Evolutionary conservation across 805 yeast species (phyloP), one percentile per base, ranked within the genome.

Genomic region (Zygoascus bituminiphila): DNA sequence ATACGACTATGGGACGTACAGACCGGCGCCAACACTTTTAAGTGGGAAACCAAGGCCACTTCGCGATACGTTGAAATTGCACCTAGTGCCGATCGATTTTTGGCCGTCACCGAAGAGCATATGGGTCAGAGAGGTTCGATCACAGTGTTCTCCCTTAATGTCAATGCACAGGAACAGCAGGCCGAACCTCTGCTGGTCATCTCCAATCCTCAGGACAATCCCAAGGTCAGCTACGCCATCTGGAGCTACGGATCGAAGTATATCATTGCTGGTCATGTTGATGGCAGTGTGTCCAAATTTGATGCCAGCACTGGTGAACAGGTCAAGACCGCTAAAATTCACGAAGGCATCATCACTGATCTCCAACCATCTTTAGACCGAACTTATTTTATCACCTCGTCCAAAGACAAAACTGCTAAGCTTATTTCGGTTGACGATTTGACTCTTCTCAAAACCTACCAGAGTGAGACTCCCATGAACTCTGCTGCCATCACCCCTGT

Each of bases 401-500:
- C 96, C 43, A 88, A 91, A 68, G 99, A 93, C 71, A 85, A 88
- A 70, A 75, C 82, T 50, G 86, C 97, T 5, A 74, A 77, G 51
- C 70, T 93, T 52, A 72, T 86, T 47, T 91, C 87, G 63, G 86
- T 84, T 44, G 94, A 86, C 54, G 75, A 81, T 44, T 73, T 93
- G 52, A 76, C 80, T 54, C 63, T 81, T 46, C 67, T 85, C 66
- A 88, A 89, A 69, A 79, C 78, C 19, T 93, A 75, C 68, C 78
- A 75, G 58, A 82, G 96, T 5, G 97, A 88, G 65, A 88, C 95
- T 46, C 97, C 98, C 50, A 76, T 93, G 76, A 93, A 93, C 74
- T 79, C 95, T 33, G 98, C 98, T 17, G 83, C 95, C 56, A 84
- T 93, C 57, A 89, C 98, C 14, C 94, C 98, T 22, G 74, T 81